Evolutionary conservation across 2,329 filamentous ascomycete genomes (phyloP).

Genomic region (Talaromyces albobiverticillius): DNA sequence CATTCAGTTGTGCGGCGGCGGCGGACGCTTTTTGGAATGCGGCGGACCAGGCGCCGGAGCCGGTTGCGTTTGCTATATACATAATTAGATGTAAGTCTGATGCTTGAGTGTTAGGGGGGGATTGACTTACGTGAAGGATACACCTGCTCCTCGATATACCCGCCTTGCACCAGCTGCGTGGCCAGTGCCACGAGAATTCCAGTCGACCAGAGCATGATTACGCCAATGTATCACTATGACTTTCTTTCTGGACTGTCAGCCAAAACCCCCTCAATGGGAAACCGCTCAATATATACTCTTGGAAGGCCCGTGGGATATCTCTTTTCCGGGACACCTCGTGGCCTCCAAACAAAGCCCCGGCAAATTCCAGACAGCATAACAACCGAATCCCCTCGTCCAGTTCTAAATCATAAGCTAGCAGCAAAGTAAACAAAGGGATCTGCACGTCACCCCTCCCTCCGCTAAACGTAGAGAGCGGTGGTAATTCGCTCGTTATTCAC

Average conservation of each 20-base stretch:
- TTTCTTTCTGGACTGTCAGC: too few relatives aligned
- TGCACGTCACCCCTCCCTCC: not conserved
- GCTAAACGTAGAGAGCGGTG: not conserved
- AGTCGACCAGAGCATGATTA: not conserved
- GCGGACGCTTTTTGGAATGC: constrained; percentile 15
- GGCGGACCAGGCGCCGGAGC: constrained; percentile 19
- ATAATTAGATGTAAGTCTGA: not conserved
- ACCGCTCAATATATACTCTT: too few relatives aligned
- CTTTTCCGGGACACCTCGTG: too few relatives aligned
- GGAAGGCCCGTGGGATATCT: too few relatives aligned
- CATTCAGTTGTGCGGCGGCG: constrained; percentile 17
- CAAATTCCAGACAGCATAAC: too few relatives aligned
- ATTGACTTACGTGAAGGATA: constrained; percentile 6
- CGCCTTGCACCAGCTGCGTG: not conserved
- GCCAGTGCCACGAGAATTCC: not conserved
- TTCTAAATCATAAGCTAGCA: too few relatives aligned
- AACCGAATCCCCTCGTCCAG: too few relatives aligned
- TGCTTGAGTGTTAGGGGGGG: too few relatives aligned
- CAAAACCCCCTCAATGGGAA: too few relatives aligned
- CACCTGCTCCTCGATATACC: constrained; percentile 7
- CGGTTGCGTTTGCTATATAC: constrained; percentile 13
- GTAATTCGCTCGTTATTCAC: not conserved
- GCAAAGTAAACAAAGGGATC: too few relatives aligned
- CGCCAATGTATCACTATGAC: too few relatives aligned
- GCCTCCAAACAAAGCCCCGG: too few relatives aligned